Base-by-base conservation (phyloP, 495 filamentous ascomycete genomes). In the Aspergillus panamensis region DNA sequence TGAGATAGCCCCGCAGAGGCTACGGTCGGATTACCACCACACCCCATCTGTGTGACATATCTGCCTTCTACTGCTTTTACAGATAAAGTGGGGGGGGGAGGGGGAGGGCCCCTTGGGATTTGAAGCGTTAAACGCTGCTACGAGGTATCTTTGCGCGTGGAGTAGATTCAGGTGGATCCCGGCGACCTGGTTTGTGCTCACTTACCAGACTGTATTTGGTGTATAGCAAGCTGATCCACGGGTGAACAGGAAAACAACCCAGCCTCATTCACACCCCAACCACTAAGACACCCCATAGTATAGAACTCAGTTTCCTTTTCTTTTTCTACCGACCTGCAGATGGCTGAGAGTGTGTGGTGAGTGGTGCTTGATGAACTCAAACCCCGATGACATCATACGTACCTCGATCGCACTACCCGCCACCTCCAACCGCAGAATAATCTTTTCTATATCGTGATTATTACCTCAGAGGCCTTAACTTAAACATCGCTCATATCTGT, bases 1-100 rank as follows among this genome's bases (percentile, higher is more conserved):
- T 49, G 67, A 71, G 39, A 53, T 73, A 14, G 53, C 68, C 21
- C 32, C 60, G 0, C 67, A 70, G 48, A 51, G 73, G 49, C 32
- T 30, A 44, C 51, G 58, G 14, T 39, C 40, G 13, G 47, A 51
- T 19, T 21, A 42, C 12, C 21, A 43, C 40, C 6, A 14, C 30
- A 40, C 1, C 21, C 32, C 12, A 40, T 40, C n/a, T 32, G 25
- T 25, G 51, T 58, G 48, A 43, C 40, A 39, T 39, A n/a, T 25
- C 37, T n/a, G n/a, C n/a, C n/a, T 40, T 16, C 37, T 5, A 9
- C 37, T 40, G 16, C 12, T 40, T 40, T 16, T 40, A 40, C 37
- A 2, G 37, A 40, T 16, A 25, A 25, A 25, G 2, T 25, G 25
- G 5, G 25, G 5, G 2, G 25, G 25, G 25, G 5, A 25, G 2